Conservation (phyloP, 177 flowering plant species). For the Vitis hybrid region DNA sequence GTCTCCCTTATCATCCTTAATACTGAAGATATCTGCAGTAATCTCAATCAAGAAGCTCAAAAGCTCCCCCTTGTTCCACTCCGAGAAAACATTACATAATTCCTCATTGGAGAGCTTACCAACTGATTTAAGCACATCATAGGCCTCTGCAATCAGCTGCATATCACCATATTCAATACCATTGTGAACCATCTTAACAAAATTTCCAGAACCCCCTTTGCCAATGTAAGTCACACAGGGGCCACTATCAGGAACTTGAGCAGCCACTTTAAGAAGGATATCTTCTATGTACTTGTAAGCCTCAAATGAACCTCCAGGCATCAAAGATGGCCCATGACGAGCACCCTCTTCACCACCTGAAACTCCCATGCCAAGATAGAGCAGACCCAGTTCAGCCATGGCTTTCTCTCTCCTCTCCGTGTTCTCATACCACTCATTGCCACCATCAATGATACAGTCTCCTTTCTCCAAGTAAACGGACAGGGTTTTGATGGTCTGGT, state of each 20-base stretch:
- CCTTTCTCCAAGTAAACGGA: slow-evolving; percentile 53
- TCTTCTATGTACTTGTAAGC: slow-evolving; percentile 54
- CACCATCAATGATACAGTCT: slow-evolving; percentile 57
- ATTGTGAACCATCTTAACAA: slow-evolving; percentile 51
- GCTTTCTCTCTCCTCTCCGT: slow-evolving; percentile 48
- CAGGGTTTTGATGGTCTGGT: slow-evolving; percentile 43
- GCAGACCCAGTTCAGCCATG: slow-evolving; percentile 40
- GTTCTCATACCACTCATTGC: slow-evolving; percentile 61
- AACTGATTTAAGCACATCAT: slow-evolving; percentile 49
- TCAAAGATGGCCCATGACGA: slow-evolving; percentile 43
- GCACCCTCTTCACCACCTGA: slow-evolving; percentile 60
- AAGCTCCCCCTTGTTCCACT: slow-evolving; percentile 58
- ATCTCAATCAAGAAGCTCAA: slow-evolving; percentile 54
- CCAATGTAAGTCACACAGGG: slow-evolving; percentile 54
- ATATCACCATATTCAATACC: slow-evolving; percentile 63
- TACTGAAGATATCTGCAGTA: slow-evolving; percentile 48
- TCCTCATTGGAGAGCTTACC: slow-evolving; percentile 49
- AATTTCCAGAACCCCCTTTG: slow-evolving; percentile 47
- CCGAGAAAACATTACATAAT: slow-evolving; percentile 36
- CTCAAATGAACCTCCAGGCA: slow-evolving; percentile 57
- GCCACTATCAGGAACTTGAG: slow-evolving; percentile 53
- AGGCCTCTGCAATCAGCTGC: slow-evolving; percentile 59
- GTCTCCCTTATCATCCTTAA: slow-evolving; percentile 46
- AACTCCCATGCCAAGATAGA: slow-evolving; percentile 55
- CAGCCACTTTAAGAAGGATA: slow-evolving; percentile 51